A percentile compares a stretch with the other conserved stretches of the same genome.
These are phyloP conservation scores for Stropharia rugosoannulata DNA, from an alignment of 768 basidiomycete genomes.

Conservation along the genomic window DNA sequence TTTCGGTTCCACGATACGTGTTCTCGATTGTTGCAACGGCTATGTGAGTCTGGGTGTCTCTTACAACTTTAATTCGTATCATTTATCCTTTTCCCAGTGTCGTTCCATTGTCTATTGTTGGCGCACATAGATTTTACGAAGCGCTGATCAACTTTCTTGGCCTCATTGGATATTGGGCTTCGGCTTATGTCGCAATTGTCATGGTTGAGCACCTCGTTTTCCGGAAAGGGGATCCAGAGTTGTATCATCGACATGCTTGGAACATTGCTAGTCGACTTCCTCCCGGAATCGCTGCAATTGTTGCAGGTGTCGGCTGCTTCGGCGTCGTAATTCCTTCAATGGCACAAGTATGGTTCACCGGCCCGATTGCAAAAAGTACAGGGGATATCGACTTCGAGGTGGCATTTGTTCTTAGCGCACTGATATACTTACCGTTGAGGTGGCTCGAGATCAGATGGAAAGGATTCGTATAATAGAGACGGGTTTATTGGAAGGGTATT, in stretches of 20 bases:
- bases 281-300: conserved; percentile 64
- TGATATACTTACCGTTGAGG: conserved; percentile 61
- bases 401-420: conserved; percentile 51
- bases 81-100: conserved; percentile 38
- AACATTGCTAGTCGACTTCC: conserved; percentile 57
- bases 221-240: conserved; percentile 47
- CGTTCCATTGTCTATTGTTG: conserved; percentile 73
- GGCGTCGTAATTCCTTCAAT: conserved; percentile 66
- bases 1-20: conserved; percentile 69
- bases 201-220: conserved; percentile 70
- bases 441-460: conserved; percentile 40
- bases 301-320: conserved; percentile 50
- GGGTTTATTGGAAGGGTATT: background rate
- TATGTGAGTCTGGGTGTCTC: conserved; percentile 46
- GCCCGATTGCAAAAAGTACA: conserved; percentile 65
- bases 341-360: conserved; percentile 75
- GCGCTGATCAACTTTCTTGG: conserved; percentile 76
- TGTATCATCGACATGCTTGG: conserved; percentile 60
- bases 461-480: conserved; percentile 9
- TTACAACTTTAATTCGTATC: background rate
- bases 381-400: conserved; percentile 87
- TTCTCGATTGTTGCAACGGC: conserved; percentile 72
- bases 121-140: conserved; percentile 69
- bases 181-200: conserved; percentile 61
- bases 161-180: conserved; percentile 67